Conservation (phyloP, 2,329 filamentous ascomycete species). For the Cladobotryum protrusum region DNA sequence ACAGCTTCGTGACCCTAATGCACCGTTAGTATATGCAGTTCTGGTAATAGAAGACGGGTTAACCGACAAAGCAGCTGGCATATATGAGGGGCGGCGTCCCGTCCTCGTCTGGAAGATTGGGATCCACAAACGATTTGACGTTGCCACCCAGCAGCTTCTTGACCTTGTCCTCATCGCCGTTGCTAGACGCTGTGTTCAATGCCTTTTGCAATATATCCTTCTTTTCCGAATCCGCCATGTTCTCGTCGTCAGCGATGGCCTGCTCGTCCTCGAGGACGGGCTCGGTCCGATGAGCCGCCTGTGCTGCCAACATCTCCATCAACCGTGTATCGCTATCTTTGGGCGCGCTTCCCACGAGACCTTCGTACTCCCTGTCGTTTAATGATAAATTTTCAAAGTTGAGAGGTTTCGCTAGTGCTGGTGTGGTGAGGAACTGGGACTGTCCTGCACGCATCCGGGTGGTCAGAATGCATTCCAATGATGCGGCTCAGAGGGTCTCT, state of each 20-base stretch:
- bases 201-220: constrained; percentile 75
- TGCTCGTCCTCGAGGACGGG: constrained; percentile 73
- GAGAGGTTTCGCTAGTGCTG: constrained; percentile 75
- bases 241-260: constrained; percentile 67
- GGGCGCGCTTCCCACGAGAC: constrained; percentile 46
- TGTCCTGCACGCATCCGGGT: constrained; percentile 55
- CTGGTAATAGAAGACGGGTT: background rate
- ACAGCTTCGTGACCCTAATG: constrained; percentile 78
- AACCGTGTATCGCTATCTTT: constrained; percentile 78
- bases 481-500: background rate
- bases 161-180: constrained; percentile 82
- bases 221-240: constrained; percentile 71
- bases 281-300: constrained; percentile 74
- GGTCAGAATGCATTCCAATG: constrained; percentile 3
- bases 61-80: constrained; percentile 86
- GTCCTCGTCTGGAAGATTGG: constrained; percentile 86
- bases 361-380: constrained; percentile 71
- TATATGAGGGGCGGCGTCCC: constrained; percentile 96
- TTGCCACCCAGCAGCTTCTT: constrained; percentile 67
- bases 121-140: constrained; percentile 69
- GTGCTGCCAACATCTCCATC: constrained; percentile 93
- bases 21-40: constrained; percentile 1
- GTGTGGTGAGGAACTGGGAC: constrained; percentile 88
- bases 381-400: constrained; percentile 77
- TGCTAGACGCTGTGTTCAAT: constrained; percentile 91